Conservation (phyloP, 2,329 filamentous ascomycete species). For the Calycina marina region DNA sequence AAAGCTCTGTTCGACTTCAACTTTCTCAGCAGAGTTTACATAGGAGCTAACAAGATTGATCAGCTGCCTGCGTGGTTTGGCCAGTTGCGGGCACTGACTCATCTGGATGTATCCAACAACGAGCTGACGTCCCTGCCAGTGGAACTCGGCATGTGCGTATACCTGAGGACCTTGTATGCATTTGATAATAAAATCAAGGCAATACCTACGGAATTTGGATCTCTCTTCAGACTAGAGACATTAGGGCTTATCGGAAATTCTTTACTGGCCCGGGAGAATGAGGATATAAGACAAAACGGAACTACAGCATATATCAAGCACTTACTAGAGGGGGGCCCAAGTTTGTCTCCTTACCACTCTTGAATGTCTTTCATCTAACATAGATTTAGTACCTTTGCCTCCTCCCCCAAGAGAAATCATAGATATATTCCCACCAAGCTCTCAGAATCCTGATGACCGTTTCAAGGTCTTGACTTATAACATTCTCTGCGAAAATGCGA, state of each 20-base stretch:
- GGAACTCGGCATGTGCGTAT: conserved; percentile 94
- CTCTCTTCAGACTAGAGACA: conserved; percentile 74
- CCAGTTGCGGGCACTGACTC: conserved; percentile 62
- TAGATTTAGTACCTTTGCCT: conserved; percentile 51
- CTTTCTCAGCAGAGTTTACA: conserved; percentile 83
- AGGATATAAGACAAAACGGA: conserved; percentile 73
- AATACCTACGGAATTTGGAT: conserved; percentile 77
- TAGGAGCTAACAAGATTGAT: conserved; percentile 83
- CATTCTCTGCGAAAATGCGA: conserved; percentile 86
- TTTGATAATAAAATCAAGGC: conserved; percentile 82
- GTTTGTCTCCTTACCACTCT: conserved; percentile 37
- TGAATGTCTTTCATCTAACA: conserved; percentile 4
- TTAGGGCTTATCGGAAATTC: conserved; percentile 90
- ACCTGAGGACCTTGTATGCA: conserved; percentile 68
- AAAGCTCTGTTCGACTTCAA: conserved; percentile 70
- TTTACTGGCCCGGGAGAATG: conserved; percentile 59
- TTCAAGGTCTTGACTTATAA: conserved; percentile 90
- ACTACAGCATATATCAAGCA: conserved; percentile 73
- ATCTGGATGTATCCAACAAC: conserved; percentile 83
- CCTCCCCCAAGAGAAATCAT: conserved; percentile 66
- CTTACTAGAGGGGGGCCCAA: conserved; percentile 69
- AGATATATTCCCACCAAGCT: conserved; percentile 55
- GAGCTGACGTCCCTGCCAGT: conserved; percentile 67
- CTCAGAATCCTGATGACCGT: conserved; percentile 39
- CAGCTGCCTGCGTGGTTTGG: conserved; percentile 71